Evolutionary conservation across 2,329 filamentous ascomycete genomes (phyloP), one percentile per base, ranked within the genome.

Genomic region (Calonectria pteridis): DNA sequence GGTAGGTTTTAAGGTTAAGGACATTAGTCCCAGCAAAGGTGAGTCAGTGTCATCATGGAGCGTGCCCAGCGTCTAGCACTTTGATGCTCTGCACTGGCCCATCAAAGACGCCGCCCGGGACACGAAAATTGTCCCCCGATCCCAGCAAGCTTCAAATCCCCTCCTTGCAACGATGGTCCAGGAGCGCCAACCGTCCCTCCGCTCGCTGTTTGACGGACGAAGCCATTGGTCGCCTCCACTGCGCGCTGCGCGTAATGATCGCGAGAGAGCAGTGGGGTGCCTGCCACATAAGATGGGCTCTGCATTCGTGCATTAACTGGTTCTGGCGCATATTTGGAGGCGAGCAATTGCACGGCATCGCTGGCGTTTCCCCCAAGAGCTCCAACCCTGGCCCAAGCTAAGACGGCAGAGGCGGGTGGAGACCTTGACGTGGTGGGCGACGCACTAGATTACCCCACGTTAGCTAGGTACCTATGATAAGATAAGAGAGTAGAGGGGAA

Each of bases 261-360:
- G 55, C 55, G 33, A 13, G 59, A 14, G 26, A 67, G 16, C 18
- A 58, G 35, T 31, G 65, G 35, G 26, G 65, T 46, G 3, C 65
- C 29, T 6, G 14, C 29, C 11, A 49, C 37, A 26, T 59, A 49
- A 3, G 10, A 46, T 16, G n/a, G 51, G 31, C 50, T 55, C 43
- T 59, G 66, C 51, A 59, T 49, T 46, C 51, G 65, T 6, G 35
- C 50, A 28, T 67, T 67, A 18, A 67, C 35, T 18, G 65, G 65
- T 14, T 37, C 46, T 23, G 26, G 6, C 6, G 14, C 59, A 23
- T 10, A 9, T 9, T 31, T 1, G 26, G 3, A n/a, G 13, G 59
- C 23, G 9, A 26, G 40, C 26, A 31, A 33, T 40, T 18, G 33
- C 33, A 20, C 7, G 14, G 7, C 23, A 62, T 40, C n/a, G 33